These are phyloP conservation scores for Grosmannia serpens DNA, from an alignment of 2,329 filamentous ascomycete species.

Conservation along the genomic window DNA sequence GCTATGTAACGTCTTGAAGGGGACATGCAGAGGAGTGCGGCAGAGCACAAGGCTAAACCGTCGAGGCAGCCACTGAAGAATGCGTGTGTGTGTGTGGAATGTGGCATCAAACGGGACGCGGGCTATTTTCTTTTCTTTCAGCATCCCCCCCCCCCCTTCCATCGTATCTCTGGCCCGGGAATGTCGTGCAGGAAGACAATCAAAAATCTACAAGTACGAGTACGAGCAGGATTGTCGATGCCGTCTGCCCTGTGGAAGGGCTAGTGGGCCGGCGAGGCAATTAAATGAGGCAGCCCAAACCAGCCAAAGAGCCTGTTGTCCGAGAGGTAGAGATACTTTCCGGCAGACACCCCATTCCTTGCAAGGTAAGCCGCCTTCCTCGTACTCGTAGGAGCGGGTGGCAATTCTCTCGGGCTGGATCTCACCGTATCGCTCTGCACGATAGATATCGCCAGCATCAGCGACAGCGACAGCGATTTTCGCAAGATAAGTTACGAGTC, in stretches of 20 bases:
- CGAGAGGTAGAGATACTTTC: not conserved
- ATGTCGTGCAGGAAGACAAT: conserved; percentile 8
- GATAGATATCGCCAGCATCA: no score
- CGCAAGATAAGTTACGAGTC: not conserved
- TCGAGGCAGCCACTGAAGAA: not conserved
- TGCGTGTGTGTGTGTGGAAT: not conserved
- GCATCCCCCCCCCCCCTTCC: not conserved
- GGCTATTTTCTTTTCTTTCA: not conserved
- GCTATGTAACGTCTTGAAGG: not conserved
- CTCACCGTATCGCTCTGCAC: not conserved
- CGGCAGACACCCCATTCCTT: not conserved
- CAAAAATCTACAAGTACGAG: not conserved
- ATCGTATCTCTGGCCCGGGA: no score
- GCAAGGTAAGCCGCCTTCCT: not conserved
- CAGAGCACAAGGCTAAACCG: not conserved
- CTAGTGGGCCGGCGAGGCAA: not conserved
- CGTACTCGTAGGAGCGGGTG: not conserved
- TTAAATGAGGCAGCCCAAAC: not conserved
- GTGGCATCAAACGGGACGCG: not conserved
- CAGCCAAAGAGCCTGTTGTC: not conserved
- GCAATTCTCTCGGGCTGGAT: not conserved
- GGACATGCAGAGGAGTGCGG: not conserved
- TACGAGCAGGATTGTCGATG: not conserved
- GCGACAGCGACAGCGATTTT: no score
- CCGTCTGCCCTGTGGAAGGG: not conserved